Percentiles rank a stretch among this genome's conserved stretches.
Conservation (phyloP, 768 basidiomycete species). For the Tubosaeta brunneosetosa region DNA sequence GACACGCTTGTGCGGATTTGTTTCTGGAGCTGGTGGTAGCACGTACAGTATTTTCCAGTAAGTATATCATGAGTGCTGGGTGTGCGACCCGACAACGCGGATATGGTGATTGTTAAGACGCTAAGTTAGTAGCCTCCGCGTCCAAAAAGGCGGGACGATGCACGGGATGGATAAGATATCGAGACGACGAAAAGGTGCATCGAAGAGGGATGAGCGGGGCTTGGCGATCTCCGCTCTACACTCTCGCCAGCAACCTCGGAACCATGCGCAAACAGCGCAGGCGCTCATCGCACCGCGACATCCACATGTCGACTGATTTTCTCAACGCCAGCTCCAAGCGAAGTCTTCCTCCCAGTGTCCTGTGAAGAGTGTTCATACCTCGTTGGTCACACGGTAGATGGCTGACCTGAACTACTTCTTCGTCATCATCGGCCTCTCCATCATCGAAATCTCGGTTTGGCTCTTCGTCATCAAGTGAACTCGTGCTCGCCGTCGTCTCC, state of each 20-base stretch:
- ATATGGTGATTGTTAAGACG: neutral
- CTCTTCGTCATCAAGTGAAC: conserved; percentile 14
- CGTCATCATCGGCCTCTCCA: conserved; percentile 16
- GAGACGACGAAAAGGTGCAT: conserved; percentile 1
- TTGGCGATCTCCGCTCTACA: conserved; percentile 4
- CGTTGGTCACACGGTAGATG: neutral
- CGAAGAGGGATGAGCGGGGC: conserved; percentile 8
- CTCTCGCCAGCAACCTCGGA: conserved; percentile 2
- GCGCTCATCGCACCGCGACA: conserved; percentile 13
- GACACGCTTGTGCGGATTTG: neutral
- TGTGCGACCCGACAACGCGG: neutral
- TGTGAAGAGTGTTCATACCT: conserved; percentile 11
- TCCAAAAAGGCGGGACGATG: neutral
- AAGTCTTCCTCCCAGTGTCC: conserved; percentile 28
- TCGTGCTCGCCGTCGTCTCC: conserved; percentile 3
- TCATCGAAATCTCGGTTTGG: conserved; percentile 6
- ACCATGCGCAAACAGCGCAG: neutral
- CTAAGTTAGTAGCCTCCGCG: neutral
- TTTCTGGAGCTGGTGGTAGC: too few relatives aligned
- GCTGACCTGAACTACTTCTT: conserved; percentile 20
- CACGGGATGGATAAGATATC: neutral
- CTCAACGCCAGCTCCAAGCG: conserved; percentile 33
- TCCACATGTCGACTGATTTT: conserved; percentile 34
- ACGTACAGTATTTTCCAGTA: neutral
- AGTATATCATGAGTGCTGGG: neutral